Conservation (phyloP, 345 rosid species). For the Bretschneidera sinensis region DNA sequence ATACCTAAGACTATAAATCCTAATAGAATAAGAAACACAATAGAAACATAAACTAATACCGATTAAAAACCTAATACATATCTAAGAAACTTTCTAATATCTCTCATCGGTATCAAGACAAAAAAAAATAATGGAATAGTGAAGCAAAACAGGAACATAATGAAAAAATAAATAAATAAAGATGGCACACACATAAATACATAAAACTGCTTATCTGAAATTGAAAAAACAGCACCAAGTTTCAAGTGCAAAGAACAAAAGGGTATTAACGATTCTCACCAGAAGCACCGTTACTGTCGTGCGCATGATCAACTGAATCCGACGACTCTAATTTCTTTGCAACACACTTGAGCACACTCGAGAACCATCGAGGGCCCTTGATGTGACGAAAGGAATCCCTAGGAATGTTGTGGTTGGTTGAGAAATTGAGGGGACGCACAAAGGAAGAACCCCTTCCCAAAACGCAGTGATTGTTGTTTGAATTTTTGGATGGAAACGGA, state of each 20-base stretch:
- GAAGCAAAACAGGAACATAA: no score
- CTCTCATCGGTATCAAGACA: no score
- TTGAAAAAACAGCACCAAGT: background rate
- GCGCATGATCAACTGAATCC: conserved; percentile 10
- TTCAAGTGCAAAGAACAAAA: background rate
- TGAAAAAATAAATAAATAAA: no score
- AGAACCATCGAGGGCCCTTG: conserved; percentile 14
- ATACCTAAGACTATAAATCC: no score
- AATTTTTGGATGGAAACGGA: conserved; percentile 14
- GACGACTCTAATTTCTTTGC: conserved; percentile 26
- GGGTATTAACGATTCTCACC: conserved; percentile 19
- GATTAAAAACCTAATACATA: no score
- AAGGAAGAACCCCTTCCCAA: conserved; percentile 17
- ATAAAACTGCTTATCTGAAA: no score
- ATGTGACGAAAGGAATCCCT: conserved; percentile 6
- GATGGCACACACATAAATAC: background rate
- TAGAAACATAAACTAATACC: no score
- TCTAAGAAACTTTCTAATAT: no score
- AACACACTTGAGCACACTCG: conserved; percentile 19
- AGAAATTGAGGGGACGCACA: conserved; percentile 22
- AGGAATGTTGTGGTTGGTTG: conserved; percentile 14
- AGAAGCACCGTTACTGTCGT: conserved; percentile 14
- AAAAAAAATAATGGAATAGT: no score
- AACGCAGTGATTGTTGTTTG: background rate
- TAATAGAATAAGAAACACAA: no score